Evolutionary conservation across 148 eudicot species (phyloP).

Genomic region (Rhododendron griersonianum): DNA sequence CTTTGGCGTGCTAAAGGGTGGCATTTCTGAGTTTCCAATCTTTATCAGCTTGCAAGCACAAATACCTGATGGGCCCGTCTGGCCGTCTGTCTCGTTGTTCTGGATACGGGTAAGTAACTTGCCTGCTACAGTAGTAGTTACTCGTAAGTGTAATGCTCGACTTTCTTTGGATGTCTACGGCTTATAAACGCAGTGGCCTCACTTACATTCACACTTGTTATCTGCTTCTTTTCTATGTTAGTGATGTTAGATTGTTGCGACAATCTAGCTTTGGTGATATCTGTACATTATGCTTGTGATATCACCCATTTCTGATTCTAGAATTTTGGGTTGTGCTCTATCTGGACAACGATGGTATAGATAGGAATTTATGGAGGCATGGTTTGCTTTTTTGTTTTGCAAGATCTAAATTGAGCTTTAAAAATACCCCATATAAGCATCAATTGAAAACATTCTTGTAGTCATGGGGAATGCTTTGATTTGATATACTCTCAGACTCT

Average conservation of each 20-base stretch:
- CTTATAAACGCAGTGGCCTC: neutral
- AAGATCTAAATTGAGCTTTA: neutral
- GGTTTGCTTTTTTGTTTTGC: neutral
- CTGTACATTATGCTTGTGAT: neutral
- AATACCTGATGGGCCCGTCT: neutral
- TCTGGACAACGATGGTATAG: neutral
- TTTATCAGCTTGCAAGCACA: neutral
- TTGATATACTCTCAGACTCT: neutral
- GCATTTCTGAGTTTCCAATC: conserved; percentile 51
- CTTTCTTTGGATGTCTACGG: neutral
- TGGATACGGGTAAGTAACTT: neutral
- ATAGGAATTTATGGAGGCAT: neutral
- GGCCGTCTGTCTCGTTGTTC: neutral
- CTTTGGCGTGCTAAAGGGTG: conserved; percentile 85
- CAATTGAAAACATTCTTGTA: neutral
- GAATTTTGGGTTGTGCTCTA: neutral
- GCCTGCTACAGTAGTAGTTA: neutral
- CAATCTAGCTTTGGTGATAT: neutral
- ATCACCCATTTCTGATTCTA: neutral
- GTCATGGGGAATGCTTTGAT: neutral
- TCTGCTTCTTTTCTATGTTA: neutral
- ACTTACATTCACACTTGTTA: neutral
- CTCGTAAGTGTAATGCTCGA: neutral
- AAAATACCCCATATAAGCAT: neutral
- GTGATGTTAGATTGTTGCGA: neutral